Percentiles rank a stretch among this genome's conserved stretches.
Evolutionary conservation across 2,329 filamentous ascomycete species (phyloP).

Genomic region (Neurospora sp.): DNA sequence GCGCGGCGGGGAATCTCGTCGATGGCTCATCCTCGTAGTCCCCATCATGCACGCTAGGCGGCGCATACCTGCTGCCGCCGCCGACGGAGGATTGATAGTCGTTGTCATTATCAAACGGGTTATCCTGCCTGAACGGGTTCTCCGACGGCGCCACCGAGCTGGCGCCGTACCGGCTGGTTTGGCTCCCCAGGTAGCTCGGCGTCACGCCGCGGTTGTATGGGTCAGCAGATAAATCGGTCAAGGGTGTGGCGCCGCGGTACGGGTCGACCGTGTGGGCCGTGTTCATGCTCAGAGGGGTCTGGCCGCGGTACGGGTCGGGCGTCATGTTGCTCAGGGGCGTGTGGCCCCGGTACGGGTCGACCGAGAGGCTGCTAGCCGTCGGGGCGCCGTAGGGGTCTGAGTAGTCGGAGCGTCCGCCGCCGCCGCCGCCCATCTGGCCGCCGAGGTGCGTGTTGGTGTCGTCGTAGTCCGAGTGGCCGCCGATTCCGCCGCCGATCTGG

Average conservation of each 20-base stretch:
- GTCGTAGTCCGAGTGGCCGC: conserved; percentile 3
- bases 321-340: neutral
- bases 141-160: conserved; percentile 8
- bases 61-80: conserved; percentile 26
- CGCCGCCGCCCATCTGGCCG: conserved; percentile 4
- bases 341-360: conserved; percentile 3
- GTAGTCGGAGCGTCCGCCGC: conserved; percentile 12
- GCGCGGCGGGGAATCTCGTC: conserved; percentile 44
- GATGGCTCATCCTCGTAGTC: conserved; percentile 35
- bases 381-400: conserved; percentile 19
- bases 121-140: conserved; percentile 22
- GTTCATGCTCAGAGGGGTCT: neutral
- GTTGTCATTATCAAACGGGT: conserved; percentile 41
- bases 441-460: conserved; percentile 13
- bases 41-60: conserved; percentile 28
- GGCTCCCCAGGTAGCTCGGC: conserved; percentile 6
- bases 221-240: neutral
- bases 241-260: neutral
- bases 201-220: conserved; percentile 3
- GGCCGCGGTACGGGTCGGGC: conserved; percentile 2
- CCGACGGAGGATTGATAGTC: conserved; percentile 31
- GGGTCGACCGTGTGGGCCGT: neutral
- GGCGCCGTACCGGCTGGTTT: conserved; percentile 27
- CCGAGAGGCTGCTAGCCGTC: neutral
- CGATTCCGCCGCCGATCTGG: conserved; percentile 12